Evolutionary conservation across 805 yeast species (phyloP).

Genomic region (Starmerella tilneyi): DNA sequence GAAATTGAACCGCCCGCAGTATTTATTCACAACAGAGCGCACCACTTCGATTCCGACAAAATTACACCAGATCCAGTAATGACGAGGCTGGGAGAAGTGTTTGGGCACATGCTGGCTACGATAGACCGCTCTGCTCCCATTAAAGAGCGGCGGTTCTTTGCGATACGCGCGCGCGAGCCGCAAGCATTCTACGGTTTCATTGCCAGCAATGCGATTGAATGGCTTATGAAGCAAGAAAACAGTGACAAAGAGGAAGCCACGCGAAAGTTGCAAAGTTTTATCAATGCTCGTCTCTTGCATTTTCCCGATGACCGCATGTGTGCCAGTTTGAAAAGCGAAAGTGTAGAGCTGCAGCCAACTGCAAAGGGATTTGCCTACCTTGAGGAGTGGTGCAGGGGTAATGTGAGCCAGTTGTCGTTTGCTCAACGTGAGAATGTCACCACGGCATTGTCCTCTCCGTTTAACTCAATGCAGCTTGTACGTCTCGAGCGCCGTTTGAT

Average conservation of each 20-base stretch:
- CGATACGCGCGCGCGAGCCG: slow-evolving; percentile 1
- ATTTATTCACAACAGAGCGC: too few species aligned
- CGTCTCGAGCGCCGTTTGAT: slow-evolving; percentile 52
- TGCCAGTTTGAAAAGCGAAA: neutral
- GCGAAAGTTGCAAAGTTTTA: slow-evolving; percentile 1
- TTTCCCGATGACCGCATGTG: slow-evolving; percentile 11
- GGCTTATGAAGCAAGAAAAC: neutral
- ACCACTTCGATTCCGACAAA: too few species aligned
- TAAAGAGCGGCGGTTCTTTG: neutral
- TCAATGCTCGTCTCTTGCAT: slow-evolving; percentile 12
- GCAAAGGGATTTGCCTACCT: slow-evolving; percentile 78
- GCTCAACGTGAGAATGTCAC: slow-evolving; percentile 30
- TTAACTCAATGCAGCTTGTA: slow-evolving; percentile 65
- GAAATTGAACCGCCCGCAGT: too few species aligned
- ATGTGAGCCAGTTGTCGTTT: slow-evolving; percentile 39
- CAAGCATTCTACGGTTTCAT: neutral
- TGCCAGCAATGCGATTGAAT: neutral
- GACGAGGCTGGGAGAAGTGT: neutral
- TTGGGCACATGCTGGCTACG: neutral
- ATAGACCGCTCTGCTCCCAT: neutral
- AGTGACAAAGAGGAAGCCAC: neutral
- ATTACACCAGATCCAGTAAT: neutral
- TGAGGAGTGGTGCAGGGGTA: slow-evolving; percentile 46
- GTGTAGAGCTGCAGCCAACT: slow-evolving; percentile 59
- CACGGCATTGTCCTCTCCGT: slow-evolving; percentile 41